Conservation (phyloP, 805 yeast species). For the Pichia deserticola region DNA sequence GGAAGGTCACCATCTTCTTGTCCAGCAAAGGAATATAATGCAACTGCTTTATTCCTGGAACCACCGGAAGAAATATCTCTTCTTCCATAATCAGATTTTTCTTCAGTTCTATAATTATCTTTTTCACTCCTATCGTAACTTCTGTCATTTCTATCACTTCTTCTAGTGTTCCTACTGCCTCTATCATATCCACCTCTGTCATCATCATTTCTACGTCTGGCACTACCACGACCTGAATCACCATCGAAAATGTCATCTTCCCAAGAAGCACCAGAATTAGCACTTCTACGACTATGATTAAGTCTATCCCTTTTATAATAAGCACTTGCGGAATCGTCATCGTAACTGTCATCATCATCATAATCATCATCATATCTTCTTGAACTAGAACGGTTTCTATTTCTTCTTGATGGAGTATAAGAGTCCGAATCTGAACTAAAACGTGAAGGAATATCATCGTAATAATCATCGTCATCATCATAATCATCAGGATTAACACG, state of each 20-base stretch:
- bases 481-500: conserved; percentile 34
- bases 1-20: conserved; percentile 91
- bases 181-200: background rate
- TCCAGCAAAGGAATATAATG: conserved; percentile 81
- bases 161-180: background rate
- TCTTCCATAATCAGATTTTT: conserved; percentile 30
- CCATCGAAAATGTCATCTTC: conserved; percentile 81
- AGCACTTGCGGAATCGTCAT: conserved; percentile 10
- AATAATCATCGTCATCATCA: conserved; percentile 52
- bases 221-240: conserved; percentile 15
- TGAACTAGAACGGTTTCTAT: background rate
- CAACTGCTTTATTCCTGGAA: conserved; percentile 72
- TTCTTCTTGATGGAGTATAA: conserved; percentile 15
- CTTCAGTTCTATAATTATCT: conserved; percentile 26
- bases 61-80: conserved; percentile 26
- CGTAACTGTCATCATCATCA: conserved; percentile 27
- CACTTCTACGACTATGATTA: background rate
- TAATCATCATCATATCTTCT: conserved; percentile 21
- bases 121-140: background rate
- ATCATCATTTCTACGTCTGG: conserved; percentile 16
- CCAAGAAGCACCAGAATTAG: conserved; percentile 39
- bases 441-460: conserved; percentile 67
- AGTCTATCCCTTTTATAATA: conserved; percentile 11
- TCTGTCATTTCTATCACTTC: background rate
- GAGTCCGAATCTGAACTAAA: conserved; percentile 53